phyloP scores from a whole-genome alignment of 192 early-diverging fungal species.

The Cladochytrium replicatum region DNA sequence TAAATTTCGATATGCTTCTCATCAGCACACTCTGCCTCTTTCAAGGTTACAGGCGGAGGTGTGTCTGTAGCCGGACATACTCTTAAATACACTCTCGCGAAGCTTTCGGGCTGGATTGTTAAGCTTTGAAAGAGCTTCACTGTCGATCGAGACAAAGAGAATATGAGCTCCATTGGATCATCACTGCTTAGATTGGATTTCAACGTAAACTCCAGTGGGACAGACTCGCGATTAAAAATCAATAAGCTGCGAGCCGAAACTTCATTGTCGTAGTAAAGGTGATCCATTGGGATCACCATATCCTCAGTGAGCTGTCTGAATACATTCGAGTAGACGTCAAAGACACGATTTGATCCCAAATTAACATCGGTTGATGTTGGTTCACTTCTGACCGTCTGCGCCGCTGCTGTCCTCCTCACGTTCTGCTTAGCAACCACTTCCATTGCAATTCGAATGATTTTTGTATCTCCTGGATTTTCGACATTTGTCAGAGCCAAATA shows the following conservation, averaged over 20 bases:
- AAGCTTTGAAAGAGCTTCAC: slow-evolving; percentile 63
- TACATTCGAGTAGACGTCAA: slow-evolving; percentile 66
- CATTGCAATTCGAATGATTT: slow-evolving; percentile 60
- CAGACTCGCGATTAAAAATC: slow-evolving; percentile 60
- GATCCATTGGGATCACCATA: slow-evolving; percentile 57
- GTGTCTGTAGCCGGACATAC: slow-evolving; percentile 30
- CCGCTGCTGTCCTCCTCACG: slow-evolving; percentile 16
- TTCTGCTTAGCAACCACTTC: slow-evolving; percentile 54
- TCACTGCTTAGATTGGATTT: slow-evolving; percentile 52
- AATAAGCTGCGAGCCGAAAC: slow-evolving; percentile 63
- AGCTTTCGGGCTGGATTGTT: slow-evolving; percentile 52
- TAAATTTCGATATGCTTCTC: slow-evolving; percentile 61
- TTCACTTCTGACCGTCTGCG: slow-evolving; percentile 6
- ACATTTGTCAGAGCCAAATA: slow-evolving; percentile 67
- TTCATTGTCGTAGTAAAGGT: slow-evolving; percentile 61
- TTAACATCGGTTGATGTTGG: slow-evolving; percentile 5
- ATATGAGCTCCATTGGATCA: slow-evolving; percentile 59
- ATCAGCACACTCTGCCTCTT: slow-evolving; percentile 43
- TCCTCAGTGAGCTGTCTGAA: slow-evolving; percentile 18
- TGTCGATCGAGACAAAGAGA: slow-evolving; percentile 63
- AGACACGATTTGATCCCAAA: slow-evolving; percentile 46
- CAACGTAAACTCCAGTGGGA: slow-evolving; percentile 68
- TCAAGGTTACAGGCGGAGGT: slow-evolving; percentile 21
- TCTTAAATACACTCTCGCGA: slow-evolving; percentile 59
- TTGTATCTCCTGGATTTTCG: slow-evolving; percentile 60